Base-by-base conservation (phyloP, 192 early-diverging fungal species). In the Piromyces finnis region DNA sequence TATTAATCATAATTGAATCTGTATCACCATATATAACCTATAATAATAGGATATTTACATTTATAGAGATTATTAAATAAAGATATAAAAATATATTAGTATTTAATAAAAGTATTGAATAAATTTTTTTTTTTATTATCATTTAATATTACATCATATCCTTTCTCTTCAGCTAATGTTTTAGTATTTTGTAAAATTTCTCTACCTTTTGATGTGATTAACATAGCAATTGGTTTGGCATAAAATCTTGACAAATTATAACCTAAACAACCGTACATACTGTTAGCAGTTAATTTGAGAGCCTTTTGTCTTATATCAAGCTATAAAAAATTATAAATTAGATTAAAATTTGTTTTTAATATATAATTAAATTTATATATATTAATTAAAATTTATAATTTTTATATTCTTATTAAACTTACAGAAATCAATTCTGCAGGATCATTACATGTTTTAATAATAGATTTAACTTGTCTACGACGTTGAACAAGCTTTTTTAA, bases 21-120 rank as follows among this genome's bases (percentile, higher is more conserved):
- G 98, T 99, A 83, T 99, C 98, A 80, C 98, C 98, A 87, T 99
- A 99, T 84, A 99, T 97, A 6, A 99, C 97, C 84, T 91, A n/a
- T n/a, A n/a, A n/a, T n/a, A n/a, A n/a, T n/a, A n/a, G n/a, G n/a
- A n/a, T n/a, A n/a, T n/a, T n/a, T n/a, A n/a, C n/a, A n/a, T n/a
- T n/a, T n/a, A n/a, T n/a, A n/a, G n/a, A n/a, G n/a, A n/a, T n/a
- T n/a, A n/a, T n/a, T n/a, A n/a, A n/a, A n/a, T n/a, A n/a, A n/a
- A n/a, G n/a, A n/a, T n/a, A n/a, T n/a, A n/a, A n/a, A n/a, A n/a
- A n/a, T n/a, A 37, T 22, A 51, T 22, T 22, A 51, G 18, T 51
- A 51, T 51, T 51, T 51, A 22, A 22, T 51, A 12, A 16, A 2
- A 39, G 13, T 39, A 16, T 39, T 12, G 13, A 16, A 13, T 39